Base-by-base conservation (phyloP, 345 rosid genomes). In the Populus nigra region DNA sequence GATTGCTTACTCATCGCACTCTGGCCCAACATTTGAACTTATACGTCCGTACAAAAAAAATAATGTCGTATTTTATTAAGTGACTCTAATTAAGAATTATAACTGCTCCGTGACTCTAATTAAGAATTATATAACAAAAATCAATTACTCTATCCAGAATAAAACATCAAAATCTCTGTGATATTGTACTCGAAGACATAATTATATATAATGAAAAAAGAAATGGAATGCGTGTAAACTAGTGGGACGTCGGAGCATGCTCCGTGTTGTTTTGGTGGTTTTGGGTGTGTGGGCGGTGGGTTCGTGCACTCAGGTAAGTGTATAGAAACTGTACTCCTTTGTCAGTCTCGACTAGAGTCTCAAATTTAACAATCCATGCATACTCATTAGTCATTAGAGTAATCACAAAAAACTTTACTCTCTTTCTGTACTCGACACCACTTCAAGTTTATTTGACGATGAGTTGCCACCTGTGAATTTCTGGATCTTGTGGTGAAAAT, bases 211-310 rank as follows among this genome's bases (percentile, higher is more conserved):
- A 45, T 45, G 49, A 12, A 45, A 45, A 45, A 57, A n/a, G 27
- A 23, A 50, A 3, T 8, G 4, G 3, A n/a, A 12, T 7, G 61
- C 61, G 61, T 20, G 61, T 55, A 7, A 55, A 22, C 23, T 7
- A 55, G 0, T 2, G 61, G 61, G 25, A 55, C n/a, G 61, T 4
- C 18, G 55, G 55, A 16, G 55, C 4, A 15, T 47, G 3, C 63
- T 11, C 62, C 36, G 18, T 53, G 45, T 18, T 72, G 9, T 50
- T 23, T 31, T 18, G 77, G 45, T 35, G 31, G 53, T 6, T 16
- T 10, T 33, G 74, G 39, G 41, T 3, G 7, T 12, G 47, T 71
- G 80, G 80, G 63, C 80, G 65, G 80, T 71, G 80, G 71, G 50
- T 63, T 71, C 68, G 39, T 76, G 65, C n/a, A 53, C 18, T 11